Base-by-base conservation (phyloP, 371 early-diverging fungal species). In the Smittium mucronatum region DNA sequence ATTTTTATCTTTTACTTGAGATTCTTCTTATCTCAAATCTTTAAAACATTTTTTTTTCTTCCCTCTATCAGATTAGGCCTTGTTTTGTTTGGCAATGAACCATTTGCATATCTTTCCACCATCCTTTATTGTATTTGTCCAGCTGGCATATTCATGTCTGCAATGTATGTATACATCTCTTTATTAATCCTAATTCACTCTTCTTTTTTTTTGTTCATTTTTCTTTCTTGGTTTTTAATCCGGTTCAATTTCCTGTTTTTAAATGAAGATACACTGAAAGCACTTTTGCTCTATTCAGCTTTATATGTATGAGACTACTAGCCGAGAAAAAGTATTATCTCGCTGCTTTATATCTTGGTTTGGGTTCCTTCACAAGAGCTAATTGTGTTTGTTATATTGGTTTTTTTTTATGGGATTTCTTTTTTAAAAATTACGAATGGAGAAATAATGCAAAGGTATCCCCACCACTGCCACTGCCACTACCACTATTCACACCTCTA, bases 341-440 rank as follows among this genome's bases (percentile, higher is more conserved):
- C 34, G 87, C 91, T 2, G 79, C 90, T 1, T 34, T 91, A 11
- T 65, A 82, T 0, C 90, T 89, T 85, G 78, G 83, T 8, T 33
- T 86, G 0, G 81, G 89, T 2, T 80, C 87, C 0, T 76, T 80
- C 2, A 80, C 88, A 5, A 82, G 97, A 63, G 86, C 95, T 1
- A 96, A 96, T 75, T 93, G 90, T 0, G 82, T 93, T 21, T 65
- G 89, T 1, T 88, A 87, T 73, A 74, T 81, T 2, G 97, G 95
- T 0, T 94, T 91, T 75, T 89, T 94, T 67, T 65, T 86, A 11
- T 94, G 85, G 73, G 81, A 88, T 32, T 65, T 86, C 32, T 65
- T 83, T 28, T 70, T 75, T 26, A 36, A 57, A 57, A 68, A 63
- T 36, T 68, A 68, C 17, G 64, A 47, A 2, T 70, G 75, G 71